Conservation (phyloP, 768 basidiomycete species). For the Zangia roseola region DNA sequence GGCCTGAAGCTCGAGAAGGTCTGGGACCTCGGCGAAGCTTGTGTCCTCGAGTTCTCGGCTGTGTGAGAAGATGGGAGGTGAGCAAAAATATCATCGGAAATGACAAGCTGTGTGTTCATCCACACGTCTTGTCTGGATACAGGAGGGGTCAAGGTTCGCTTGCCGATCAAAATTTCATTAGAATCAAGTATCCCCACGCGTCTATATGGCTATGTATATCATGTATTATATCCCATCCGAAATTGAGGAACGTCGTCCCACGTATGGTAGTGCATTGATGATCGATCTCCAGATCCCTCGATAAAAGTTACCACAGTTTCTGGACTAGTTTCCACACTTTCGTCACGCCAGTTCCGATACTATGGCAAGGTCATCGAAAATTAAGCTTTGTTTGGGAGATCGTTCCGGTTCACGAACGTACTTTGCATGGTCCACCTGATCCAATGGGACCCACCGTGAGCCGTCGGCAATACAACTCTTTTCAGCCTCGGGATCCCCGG, state of each 20-base stretch:
- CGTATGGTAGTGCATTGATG: neutral
- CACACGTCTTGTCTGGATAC: slow-evolving; percentile 6
- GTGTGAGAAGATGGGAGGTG: slow-evolving; percentile 10
- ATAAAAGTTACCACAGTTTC: slow-evolving; percentile 20
- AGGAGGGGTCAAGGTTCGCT: neutral
- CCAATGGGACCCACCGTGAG: slow-evolving; percentile 51
- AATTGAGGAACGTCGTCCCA: neutral
- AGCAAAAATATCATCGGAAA: neutral
- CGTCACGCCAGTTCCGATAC: slow-evolving; percentile 70
- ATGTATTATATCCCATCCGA: neutral
- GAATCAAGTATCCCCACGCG: neutral
- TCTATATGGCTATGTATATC: neutral
- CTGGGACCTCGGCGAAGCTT: slow-evolving; percentile 30
- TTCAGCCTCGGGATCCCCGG: slow-evolving; percentile 13
- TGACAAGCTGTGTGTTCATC: slow-evolving; percentile 14
- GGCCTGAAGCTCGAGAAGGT: slow-evolving; percentile 31
- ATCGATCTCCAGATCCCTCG: neutral
- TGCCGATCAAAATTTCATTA: neutral
- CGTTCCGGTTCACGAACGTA: slow-evolving; percentile 35
- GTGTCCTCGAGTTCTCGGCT: slow-evolving; percentile 24
- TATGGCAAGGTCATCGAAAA: slow-evolving; percentile 25
- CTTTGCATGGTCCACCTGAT: slow-evolving; percentile 61
- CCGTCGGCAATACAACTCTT: slow-evolving; percentile 8
- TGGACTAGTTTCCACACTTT: slow-evolving; percentile 70
- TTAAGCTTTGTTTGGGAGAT: neutral